Evolutionary conservation across 768 basidiomycete genomes (phyloP).

Genomic region (Hypholoma fasciculare): DNA sequence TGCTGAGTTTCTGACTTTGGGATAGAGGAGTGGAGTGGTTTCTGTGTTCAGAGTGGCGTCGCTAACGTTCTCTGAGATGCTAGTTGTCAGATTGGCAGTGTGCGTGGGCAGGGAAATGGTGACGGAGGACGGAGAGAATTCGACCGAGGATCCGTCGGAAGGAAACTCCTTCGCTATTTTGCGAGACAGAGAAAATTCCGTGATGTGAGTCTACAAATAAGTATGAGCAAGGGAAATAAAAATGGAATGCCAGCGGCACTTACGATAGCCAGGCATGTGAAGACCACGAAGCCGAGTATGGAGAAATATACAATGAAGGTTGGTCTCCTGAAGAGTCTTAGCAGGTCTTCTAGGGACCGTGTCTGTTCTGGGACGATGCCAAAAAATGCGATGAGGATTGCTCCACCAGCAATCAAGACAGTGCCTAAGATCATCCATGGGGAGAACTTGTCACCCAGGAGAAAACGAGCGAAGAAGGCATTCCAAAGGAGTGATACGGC

Average conservation of each 20-base stretch:
- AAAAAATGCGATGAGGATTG: conserved; percentile 87
- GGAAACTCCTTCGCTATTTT: conserved; percentile 25
- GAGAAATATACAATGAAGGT: conserved; percentile 84
- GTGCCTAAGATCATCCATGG: conserved; percentile 87
- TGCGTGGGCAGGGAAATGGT: conserved; percentile 37
- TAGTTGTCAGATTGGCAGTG: conserved; percentile 38
- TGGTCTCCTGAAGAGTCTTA: conserved; percentile 71
- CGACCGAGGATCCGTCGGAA: conserved; percentile 23
- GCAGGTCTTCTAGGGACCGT: conserved; percentile 82
- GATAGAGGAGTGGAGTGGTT: conserved; percentile 56
- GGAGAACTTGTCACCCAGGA: conserved; percentile 86
- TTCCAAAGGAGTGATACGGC: conserved; percentile 95
- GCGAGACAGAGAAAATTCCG: conserved; percentile 62
- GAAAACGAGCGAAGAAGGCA: conserved; percentile 82
- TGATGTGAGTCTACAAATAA: conserved; percentile 62
- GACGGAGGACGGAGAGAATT: conserved; percentile 32
- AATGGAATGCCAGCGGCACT: conserved; percentile 26
- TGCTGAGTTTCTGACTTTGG: conserved; percentile 31
- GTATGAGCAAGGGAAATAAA: background rate
- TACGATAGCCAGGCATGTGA: conserved; percentile 63
- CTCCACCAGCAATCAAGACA: conserved; percentile 83
- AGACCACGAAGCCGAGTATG: conserved; percentile 58
- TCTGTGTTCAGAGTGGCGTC: conserved; percentile 42
- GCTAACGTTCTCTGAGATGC: conserved; percentile 28
- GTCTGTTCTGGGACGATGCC: conserved; percentile 90